Evolutionary conservation across 805 yeast species (phyloP).

Genomic region (Brettanomyces custersianus): DNA sequence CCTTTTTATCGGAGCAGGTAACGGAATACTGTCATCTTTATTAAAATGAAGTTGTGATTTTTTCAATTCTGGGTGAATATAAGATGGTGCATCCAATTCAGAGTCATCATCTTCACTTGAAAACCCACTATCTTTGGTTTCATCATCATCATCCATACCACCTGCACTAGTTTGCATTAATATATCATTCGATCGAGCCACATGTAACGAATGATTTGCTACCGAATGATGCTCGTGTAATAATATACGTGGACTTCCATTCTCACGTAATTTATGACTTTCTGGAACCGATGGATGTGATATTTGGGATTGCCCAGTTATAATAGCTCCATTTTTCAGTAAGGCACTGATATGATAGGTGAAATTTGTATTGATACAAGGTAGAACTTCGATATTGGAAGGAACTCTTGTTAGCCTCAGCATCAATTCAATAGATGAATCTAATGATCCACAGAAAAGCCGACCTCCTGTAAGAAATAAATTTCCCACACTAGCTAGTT

Average conservation of each 20-base stretch:
- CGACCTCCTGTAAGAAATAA: slow-evolving; percentile 75
- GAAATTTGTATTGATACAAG: slow-evolving; percentile 78
- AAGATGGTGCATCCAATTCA: slow-evolving; percentile 59
- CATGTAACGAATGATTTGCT: not conserved
- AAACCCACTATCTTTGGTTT: not conserved
- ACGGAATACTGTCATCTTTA: slow-evolving; percentile 48
- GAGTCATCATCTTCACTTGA: slow-evolving; percentile 19
- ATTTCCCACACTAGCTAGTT: slow-evolving; percentile 79
- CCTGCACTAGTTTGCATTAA: too few relatives aligned
- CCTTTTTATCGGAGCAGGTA: slow-evolving; percentile 65
- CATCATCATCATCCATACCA: not conserved
- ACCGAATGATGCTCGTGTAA: not conserved
- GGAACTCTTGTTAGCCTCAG: slow-evolving; percentile 54
- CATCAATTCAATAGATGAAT: slow-evolving; percentile 72
- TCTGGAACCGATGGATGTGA: slow-evolving; percentile 64
- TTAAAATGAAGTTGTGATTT: slow-evolving; percentile 68
- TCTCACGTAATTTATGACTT: too few relatives aligned
- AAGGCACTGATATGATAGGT: slow-evolving; percentile 80
- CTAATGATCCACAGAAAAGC: slow-evolving; percentile 74
- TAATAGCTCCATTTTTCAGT: slow-evolving; percentile 56
- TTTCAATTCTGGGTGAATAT: slow-evolving; percentile 70
- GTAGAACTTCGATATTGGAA: slow-evolving; percentile 49
- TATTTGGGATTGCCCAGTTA: slow-evolving; percentile 89
- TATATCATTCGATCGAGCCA: not conserved
- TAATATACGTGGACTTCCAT: too few relatives aligned